These are phyloP conservation scores for Volutella citrinella DNA, from an alignment of 2,329 filamentous ascomycete genomes.

Conservation along the genomic window DNA sequence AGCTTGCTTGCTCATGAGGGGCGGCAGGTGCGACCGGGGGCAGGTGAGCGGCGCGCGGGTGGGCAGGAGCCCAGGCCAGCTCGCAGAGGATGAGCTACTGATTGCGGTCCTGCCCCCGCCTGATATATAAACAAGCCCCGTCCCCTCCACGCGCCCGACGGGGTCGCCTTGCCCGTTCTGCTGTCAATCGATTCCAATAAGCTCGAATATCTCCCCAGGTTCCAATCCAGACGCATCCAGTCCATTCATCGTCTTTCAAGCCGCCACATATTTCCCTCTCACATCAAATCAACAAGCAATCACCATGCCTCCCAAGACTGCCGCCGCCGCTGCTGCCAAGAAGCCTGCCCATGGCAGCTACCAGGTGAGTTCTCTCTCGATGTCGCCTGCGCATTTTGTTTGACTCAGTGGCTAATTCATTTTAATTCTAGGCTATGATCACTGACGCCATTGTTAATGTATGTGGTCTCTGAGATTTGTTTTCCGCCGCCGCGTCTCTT, in stretches of 20 bases:
- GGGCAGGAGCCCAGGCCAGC: neutral
- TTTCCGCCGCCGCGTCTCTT: conserved; percentile 35
- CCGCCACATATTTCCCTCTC: conserved; percentile 14
- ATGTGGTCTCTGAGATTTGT: conserved; percentile 35
- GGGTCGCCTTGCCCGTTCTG: conserved; percentile 36
- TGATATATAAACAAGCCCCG: conserved; percentile 59
- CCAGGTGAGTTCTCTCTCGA: conserved; percentile 46
- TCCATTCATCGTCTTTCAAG: conserved; percentile 22
- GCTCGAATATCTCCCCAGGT: conserved; percentile 26
- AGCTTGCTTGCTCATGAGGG: no score
- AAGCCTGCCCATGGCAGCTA: conserved; percentile 56
- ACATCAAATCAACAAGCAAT: conserved; percentile 26
- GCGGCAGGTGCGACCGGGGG: conserved; percentile 20
- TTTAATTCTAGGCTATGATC: conserved; percentile 54
- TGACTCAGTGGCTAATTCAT: conserved; percentile 6
- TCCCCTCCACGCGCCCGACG: conserved; percentile 52
- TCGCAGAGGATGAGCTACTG: conserved; percentile 40
- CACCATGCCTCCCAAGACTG: conserved; percentile 61
- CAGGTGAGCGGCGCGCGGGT: conserved; percentile 19
- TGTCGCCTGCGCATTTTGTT: conserved; percentile 5
- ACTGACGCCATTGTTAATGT: conserved; percentile 60
- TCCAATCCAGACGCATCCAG: conserved; percentile 13
- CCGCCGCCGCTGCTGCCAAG: conserved; percentile 39
- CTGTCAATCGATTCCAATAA: conserved; percentile 31
- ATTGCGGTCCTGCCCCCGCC: conserved; percentile 55